Conservation (phyloP, 1,284 basidiomycete genomes). For the Mrakiaceae sp. region DNA sequence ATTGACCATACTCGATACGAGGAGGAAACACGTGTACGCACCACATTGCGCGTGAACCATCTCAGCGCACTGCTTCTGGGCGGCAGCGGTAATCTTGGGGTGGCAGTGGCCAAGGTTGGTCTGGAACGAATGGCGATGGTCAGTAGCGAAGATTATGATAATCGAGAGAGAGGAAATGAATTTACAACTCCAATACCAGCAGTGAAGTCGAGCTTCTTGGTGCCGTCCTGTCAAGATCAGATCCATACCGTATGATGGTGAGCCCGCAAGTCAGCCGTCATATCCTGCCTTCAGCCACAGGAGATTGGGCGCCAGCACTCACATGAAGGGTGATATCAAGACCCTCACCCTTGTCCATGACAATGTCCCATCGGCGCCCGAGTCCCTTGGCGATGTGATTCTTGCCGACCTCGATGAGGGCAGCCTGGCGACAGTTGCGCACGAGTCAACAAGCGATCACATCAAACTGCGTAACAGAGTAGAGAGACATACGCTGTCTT, state of each 20-base stretch:
- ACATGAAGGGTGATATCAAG: conserved; percentile 50
- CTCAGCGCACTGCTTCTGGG: conserved; percentile 69
- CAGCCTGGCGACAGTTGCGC: conserved; percentile 1
- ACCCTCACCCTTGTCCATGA: conserved; percentile 66
- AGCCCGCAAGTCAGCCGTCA: too few species aligned
- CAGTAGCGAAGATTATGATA: neutral
- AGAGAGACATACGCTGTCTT: conserved; percentile 3
- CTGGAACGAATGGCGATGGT: conserved; percentile 1
- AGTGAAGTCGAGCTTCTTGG: conserved; percentile 67
- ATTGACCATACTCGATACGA: neutral
- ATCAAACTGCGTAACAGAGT: too few species aligned
- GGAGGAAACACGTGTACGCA: too few species aligned
- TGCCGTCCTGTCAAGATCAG: conserved; percentile 44
- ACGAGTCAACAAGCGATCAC: too few species aligned
- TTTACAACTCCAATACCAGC: conserved; percentile 55
- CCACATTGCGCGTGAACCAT: conserved; percentile 60
- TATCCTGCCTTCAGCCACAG: too few species aligned
- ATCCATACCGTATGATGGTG: too few species aligned
- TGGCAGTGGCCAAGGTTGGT: conserved; percentile 61
- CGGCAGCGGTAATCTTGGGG: conserved; percentile 71
- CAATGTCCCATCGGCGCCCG: conserved; percentile 40
- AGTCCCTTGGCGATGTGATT: conserved; percentile 6
- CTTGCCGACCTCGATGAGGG: conserved; percentile 17
- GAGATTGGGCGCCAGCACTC: neutral
- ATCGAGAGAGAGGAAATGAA: neutral